Base-by-base conservation (phyloP, 352 stramenopile species). In the Phytophthora syringae region DNA sequence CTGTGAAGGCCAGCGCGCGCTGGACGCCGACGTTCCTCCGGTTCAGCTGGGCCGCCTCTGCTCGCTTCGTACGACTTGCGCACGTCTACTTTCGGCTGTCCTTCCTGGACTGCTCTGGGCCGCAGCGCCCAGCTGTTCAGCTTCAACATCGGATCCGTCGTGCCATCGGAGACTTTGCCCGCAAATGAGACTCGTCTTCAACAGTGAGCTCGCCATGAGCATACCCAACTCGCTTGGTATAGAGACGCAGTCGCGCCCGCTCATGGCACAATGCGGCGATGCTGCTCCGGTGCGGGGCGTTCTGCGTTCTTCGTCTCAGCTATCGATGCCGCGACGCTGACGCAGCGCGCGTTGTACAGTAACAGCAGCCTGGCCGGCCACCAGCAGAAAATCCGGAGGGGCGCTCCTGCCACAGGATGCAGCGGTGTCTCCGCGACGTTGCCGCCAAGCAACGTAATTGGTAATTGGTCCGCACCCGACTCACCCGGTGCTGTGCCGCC, bases 1-100 rank as follows among this genome's bases (percentile, higher is more conserved):
- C 42, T 30, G 45, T 1, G 59, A 48, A 34, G 47, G 45, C 18
- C 64, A 73, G 64, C 24, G 58, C 21, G 10, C 25, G 20, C 28
- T 67, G 64, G 57, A 72, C 58, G 4, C 50, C 40, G 22, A 15
- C 7, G 27, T 58, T 67, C 50, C 18, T 27, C 34, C n/a, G 39
- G 32, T 56, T 62, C 60, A 55, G 51, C 42, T 61, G 49, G 45
- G 39, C 18, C 15, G 54, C 22, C 20, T 55, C 42, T 51, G 48
- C 62, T 60, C 37, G 56, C 51, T 60, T 68, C 37, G 51, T 58
- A 34, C 24, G 21, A 43, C 64, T 68, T 60, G 56, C 64, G 58
- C 52, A 64, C 30, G 64, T 54, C 52, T 51, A 49, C 56, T 60
- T 70, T 68, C 27, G 64, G 58, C 64, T 72, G 57, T 72, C 64